phyloP scores from a whole-genome alignment of 1,139 yeast genomes.

The Yamadazyma songkhlaensis region DNA sequence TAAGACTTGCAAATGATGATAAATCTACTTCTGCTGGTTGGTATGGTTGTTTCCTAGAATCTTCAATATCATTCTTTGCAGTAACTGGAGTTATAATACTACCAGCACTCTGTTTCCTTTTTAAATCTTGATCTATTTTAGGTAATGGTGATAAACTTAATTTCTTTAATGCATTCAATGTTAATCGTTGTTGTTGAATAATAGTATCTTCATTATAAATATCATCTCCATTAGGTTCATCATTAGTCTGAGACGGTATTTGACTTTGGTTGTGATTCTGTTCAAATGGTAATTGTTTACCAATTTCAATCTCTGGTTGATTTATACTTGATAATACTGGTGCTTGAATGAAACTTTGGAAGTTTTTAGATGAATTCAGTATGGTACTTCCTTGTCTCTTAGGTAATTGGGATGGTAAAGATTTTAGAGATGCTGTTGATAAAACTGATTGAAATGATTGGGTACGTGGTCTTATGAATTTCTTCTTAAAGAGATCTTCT shows the following conservation, averaged over 20 bases:
- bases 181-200: constrained; percentile 41
- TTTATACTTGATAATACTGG: constrained; percentile 44
- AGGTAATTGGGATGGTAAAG: constrained; percentile 18
- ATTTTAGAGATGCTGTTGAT: constrained; percentile 56
- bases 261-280: constrained; percentile 1
- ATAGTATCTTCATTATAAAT: constrained; percentile 33
- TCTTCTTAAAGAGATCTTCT: constrained; percentile 42
- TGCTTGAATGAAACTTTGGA: constrained; percentile 49
- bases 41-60: constrained; percentile 28
- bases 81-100: constrained; percentile 1
- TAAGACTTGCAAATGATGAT: constrained; percentile 45
- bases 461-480: constrained; percentile 50
- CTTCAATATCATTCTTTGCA: not conserved
- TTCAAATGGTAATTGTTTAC: constrained; percentile 41
- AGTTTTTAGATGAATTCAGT: constrained; percentile 27
- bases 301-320: constrained; percentile 34
- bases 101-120: constrained; percentile 3
- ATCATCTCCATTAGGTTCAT: constrained; percentile 17
- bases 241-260: not conserved
- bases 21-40: constrained; percentile 57
- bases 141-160: constrained; percentile 45
- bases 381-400: constrained; percentile 25
- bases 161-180: constrained; percentile 45
- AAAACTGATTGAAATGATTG: constrained; percentile 66
- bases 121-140: constrained; percentile 14